phyloP scores from a whole-genome alignment of 768 basidiomycete species.

The Cystobasidium onofrii region DNA sequence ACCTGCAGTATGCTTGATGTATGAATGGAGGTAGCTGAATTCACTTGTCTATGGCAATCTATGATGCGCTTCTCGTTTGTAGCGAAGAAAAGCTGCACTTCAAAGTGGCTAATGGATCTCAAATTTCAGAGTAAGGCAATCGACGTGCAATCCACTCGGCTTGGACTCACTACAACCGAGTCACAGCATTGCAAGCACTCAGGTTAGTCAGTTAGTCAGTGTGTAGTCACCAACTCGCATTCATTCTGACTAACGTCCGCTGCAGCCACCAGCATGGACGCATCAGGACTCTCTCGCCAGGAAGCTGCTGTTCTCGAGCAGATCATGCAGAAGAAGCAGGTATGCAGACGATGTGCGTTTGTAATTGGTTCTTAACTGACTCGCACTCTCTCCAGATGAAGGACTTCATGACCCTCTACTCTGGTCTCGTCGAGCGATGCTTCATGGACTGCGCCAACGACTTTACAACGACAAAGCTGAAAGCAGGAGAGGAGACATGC shows the following conservation, averaged over 20 bases:
- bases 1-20: no score
- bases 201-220: background rate
- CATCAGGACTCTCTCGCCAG: conserved; percentile 59
- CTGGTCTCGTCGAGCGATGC: conserved; percentile 87
- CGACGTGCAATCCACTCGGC: background rate
- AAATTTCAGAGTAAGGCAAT: background rate
- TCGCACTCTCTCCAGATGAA: conserved; percentile 63
- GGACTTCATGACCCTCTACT: conserved; percentile 93
- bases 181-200: background rate
- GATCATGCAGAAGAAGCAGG: conserved; percentile 95
- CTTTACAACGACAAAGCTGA: conserved; percentile 88
- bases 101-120: background rate
- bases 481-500: conserved; percentile 89
- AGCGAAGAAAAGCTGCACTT: background rate
- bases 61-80: background rate
- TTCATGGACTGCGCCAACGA: conserved; percentile 93
- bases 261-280: conserved; percentile 37
- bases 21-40: no score
- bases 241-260: conserved; percentile 7
- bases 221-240: background rate
- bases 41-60: no score
- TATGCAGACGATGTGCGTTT: conserved; percentile 43
- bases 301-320: conserved; percentile 96
- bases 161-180: background rate
- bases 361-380: background rate